Conservation (phyloP, 129 eudicot species). For the Centella asiatica region DNA sequence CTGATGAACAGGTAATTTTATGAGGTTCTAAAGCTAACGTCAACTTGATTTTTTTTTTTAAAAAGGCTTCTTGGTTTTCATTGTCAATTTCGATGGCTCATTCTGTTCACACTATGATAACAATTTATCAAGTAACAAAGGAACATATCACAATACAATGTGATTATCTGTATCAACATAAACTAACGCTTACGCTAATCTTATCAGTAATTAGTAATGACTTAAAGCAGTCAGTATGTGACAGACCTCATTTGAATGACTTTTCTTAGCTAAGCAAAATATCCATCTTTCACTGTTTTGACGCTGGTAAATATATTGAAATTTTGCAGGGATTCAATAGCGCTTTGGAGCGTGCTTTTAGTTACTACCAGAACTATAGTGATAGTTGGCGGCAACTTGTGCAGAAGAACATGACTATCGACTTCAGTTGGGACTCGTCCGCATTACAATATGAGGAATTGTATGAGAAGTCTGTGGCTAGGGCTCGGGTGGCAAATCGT, state of each 20-base stretch:
- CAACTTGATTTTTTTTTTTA: not conserved
- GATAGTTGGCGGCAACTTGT: conserved; percentile 75
- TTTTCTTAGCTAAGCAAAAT: too few species aligned
- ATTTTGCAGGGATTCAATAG: conserved; percentile 54
- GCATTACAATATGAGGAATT: conserved; percentile 80
- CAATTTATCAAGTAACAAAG: too few species aligned
- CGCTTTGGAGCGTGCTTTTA: conserved; percentile 79
- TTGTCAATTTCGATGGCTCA: too few species aligned
- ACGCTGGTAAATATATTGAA: not conserved
- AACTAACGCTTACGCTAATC: too few species aligned
- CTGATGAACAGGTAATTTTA: conserved; percentile 78
- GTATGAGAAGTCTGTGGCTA: conserved; percentile 59
- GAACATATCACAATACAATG: too few species aligned
- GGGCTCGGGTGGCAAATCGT: conserved; percentile 57
- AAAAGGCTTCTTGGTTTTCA: not conserved
- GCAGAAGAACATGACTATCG: conserved; percentile 77
- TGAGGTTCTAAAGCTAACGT: not conserved
- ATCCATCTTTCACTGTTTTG: too few species aligned
- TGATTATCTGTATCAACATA: too few species aligned
- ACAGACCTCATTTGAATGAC: too few species aligned
- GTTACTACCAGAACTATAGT: conserved; percentile 38
- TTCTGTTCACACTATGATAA: too few species aligned
- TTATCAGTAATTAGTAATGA: too few species aligned
- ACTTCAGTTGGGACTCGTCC: conserved; percentile 95
- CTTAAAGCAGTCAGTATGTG: not conserved